phyloP scores from a whole-genome alignment of 306 rosid species.

The Sphenostylis stenocarpa region DNA sequence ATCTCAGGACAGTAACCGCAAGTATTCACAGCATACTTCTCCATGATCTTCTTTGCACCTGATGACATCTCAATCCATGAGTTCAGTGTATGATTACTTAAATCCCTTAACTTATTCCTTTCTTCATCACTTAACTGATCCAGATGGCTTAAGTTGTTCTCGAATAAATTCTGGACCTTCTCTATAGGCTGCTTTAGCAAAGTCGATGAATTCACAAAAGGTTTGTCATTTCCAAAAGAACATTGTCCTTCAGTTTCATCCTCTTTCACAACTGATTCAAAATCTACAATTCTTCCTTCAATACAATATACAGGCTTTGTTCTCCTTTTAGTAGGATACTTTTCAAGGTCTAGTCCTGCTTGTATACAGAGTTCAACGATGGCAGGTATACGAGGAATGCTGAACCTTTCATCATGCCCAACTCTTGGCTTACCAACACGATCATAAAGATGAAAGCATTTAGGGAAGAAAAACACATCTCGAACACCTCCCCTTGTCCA shows the following conservation, averaged over 20 bases:
- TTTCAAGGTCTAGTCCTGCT: constrained; percentile 71
- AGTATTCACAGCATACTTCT: constrained; percentile 63
- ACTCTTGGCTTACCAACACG: constrained; percentile 88
- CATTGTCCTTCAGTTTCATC: constrained; percentile 22
- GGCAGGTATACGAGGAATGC: constrained; percentile 67
- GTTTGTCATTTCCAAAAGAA: constrained; percentile 18
- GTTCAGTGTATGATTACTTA: constrained; percentile 50
- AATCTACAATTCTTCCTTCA: constrained; percentile 91
- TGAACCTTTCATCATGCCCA: constrained; percentile 65
- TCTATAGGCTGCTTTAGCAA: constrained; percentile 27
- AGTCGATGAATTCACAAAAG: constrained; percentile 21
- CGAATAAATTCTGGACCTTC: constrained; percentile 28
- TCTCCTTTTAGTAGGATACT: constrained; percentile 72
- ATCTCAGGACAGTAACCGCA: constrained; percentile 89
- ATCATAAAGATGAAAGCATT: constrained; percentile 78
- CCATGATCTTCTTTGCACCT: constrained; percentile 76
- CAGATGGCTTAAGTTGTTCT: constrained; percentile 27
- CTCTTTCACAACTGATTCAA: constrained; percentile 49
- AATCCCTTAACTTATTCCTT: constrained; percentile 33
- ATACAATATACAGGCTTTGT: constrained; percentile 74
- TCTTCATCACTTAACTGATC: constrained; percentile 37
- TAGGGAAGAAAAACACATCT: constrained; percentile 62
- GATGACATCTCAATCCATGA: constrained; percentile 78
- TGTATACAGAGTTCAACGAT: constrained; percentile 81
- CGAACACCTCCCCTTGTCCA: constrained; percentile 76